phyloP scores from a whole-genome alignment of 2,329 filamentous ascomycete genomes.

The Xylaria sp. region DNA sequence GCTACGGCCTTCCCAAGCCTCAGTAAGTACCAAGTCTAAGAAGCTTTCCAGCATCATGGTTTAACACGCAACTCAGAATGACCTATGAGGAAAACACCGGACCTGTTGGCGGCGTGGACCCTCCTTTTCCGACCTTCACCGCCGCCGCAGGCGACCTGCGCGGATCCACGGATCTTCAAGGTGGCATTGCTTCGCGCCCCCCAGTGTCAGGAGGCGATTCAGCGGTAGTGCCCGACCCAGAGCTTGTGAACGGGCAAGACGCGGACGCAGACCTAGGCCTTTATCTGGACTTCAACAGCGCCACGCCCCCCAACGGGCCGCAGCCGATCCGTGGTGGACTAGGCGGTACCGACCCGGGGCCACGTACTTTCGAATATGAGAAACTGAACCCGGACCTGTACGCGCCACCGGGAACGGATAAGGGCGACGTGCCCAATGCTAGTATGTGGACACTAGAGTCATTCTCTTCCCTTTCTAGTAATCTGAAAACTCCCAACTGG shows the following conservation, averaged over 20 bases:
- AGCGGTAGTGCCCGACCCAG: constrained; percentile 53
- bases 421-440: constrained; percentile 58
- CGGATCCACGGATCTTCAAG: constrained; percentile 54
- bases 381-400: constrained; percentile 65
- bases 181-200: constrained; percentile 53
- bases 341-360: constrained; percentile 64
- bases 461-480: too few species aligned
- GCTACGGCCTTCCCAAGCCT: constrained; percentile 35
- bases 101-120: constrained; percentile 54
- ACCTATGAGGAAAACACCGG: constrained; percentile 57
- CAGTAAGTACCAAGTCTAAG: constrained; percentile 27
- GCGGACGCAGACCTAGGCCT: constrained; percentile 61
- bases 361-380: constrained; percentile 62
- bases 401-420: constrained; percentile 65
- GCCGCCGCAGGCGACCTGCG: constrained; percentile 55
- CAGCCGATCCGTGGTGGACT: constrained; percentile 65
- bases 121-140: constrained; percentile 54
- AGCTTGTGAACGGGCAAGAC: constrained; percentile 62
- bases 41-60: not conserved
- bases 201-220: constrained; percentile 54
- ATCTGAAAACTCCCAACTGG: too few species aligned
- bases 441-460: constrained; percentile 24
- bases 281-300: constrained; percentile 64
- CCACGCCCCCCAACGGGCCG: constrained; percentile 52
- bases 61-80: constrained; percentile 48